Evolutionary conservation across 1,284 basidiomycete genomes (phyloP).

Genomic region (Boletellus deceptivus): DNA sequence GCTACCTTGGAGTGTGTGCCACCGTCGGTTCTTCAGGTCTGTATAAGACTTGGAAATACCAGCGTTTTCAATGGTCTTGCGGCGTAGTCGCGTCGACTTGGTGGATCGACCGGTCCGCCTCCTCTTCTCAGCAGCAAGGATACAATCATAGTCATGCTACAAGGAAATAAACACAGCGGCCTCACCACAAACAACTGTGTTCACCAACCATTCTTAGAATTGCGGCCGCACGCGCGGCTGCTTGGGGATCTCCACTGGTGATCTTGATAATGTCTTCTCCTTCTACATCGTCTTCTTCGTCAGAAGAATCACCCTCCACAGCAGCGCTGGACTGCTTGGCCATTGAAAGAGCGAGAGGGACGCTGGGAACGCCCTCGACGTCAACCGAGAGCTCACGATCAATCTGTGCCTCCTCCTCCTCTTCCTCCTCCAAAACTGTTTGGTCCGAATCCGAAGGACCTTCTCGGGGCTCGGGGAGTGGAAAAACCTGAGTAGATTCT

Average conservation of each 20-base stretch:
- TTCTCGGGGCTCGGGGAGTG: neutral
- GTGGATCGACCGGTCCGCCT: conserved; percentile 10
- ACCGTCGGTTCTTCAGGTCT: conserved; percentile 11
- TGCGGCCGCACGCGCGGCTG: conserved; percentile 86
- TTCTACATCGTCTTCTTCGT: conserved; percentile 34
- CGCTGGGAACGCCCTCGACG: conserved; percentile 21
- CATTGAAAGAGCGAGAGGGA: neutral
- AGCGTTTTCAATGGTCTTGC: conserved; percentile 27
- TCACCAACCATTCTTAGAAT: conserved; percentile 75
- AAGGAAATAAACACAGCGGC: conserved; percentile 4
- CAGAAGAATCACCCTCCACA: conserved; percentile 13
- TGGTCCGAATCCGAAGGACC: conserved; percentile 5
- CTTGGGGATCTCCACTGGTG: conserved; percentile 74
- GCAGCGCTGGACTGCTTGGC: neutral
- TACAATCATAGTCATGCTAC: conserved; percentile 85
- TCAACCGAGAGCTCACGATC: conserved; percentile 39
- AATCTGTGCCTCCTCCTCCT: conserved; percentile 36
- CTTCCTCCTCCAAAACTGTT: conserved; percentile 24
- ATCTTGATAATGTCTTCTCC: conserved; percentile 64
- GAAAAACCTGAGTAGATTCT: conserved; percentile 18
- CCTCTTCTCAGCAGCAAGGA: conserved; percentile 48
- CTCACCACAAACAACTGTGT: neutral
- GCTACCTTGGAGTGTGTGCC: conserved; percentile 3
- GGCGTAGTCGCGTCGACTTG: conserved; percentile 22
- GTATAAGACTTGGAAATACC: conserved; percentile 24